These are phyloP conservation scores for Monosporascus cannonballus DNA, from an alignment of 2,329 filamentous ascomycete species.

Conservation along the genomic window DNA sequence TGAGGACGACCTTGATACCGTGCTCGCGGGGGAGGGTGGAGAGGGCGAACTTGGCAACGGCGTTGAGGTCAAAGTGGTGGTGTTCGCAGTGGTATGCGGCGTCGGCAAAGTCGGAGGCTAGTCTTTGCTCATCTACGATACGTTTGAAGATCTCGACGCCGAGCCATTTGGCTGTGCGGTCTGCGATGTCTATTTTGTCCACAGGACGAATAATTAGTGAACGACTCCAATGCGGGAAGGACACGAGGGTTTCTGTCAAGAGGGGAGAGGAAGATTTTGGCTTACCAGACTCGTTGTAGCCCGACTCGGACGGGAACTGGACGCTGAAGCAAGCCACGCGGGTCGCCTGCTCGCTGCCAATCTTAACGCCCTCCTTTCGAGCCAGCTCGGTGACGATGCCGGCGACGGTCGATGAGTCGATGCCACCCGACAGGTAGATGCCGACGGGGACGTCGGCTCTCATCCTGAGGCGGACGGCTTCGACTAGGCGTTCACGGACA, in stretches of 20 bases:
- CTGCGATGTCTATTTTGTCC: constrained; percentile 38
- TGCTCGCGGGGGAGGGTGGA: constrained; percentile 36
- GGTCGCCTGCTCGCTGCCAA: constrained; percentile 33
- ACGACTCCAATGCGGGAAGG: no score
- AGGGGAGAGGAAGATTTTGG: no score
- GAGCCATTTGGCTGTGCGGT: constrained; percentile 27
- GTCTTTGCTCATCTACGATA: constrained; percentile 19
- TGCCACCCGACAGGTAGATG: constrained; percentile 49
- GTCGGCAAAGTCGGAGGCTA: constrained; percentile 26
- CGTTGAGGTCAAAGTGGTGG: constrained; percentile 41
- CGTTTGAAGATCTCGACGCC: constrained; percentile 23
- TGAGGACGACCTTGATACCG: constrained; percentile 49
- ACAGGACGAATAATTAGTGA: no score
- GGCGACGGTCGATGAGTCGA: constrained; percentile 50
- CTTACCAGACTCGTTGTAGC: constrained; percentile 17
- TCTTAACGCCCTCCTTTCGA: constrained; percentile 33
- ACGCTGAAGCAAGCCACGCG: constrained; percentile 38
- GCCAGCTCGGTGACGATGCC: constrained; percentile 48
- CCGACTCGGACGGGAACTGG: constrained; percentile 39
- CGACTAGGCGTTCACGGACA: constrained; percentile 42
- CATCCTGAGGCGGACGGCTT: constrained; percentile 44
- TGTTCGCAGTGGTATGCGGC: constrained; percentile 26
- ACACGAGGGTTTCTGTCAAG: no score
- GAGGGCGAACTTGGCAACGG: constrained; percentile 44
- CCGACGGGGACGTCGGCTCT: constrained; percentile 53